phyloP scores from a whole-genome alignment of 768 basidiomycete genomes.

The Asterophora lycoperdoides region DNA sequence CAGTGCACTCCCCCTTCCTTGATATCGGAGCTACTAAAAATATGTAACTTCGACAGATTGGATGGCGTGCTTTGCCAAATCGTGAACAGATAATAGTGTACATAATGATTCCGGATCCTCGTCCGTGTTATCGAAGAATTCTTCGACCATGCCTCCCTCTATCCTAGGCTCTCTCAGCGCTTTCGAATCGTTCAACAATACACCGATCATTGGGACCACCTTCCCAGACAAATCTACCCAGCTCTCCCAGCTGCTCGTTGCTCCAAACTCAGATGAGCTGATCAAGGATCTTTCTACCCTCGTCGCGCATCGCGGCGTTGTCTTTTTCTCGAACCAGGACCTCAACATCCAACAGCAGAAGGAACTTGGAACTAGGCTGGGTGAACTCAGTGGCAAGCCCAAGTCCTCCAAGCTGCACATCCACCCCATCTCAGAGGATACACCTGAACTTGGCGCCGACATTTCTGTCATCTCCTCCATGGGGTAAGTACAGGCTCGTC shows the following conservation, averaged over 20 bases:
- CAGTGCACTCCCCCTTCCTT: too few species aligned
- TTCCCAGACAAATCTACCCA: constrained; percentile 43
- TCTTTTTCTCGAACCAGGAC: constrained; percentile 59
- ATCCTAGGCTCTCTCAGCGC: constrained; percentile 26
- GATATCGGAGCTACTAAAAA: too few species aligned
- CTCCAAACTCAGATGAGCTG: constrained; percentile 44
- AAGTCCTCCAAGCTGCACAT: constrained; percentile 44
- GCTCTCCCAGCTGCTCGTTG: constrained; percentile 40
- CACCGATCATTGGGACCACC: constrained; percentile 53
- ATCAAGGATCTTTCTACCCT: constrained; percentile 52
- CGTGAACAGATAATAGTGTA: too few species aligned
- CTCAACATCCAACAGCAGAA: constrained; percentile 48
- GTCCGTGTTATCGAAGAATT: too few species aligned
- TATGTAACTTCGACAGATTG: too few species aligned
- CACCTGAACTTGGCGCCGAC: constrained; percentile 47
- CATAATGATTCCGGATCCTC: too few species aligned
- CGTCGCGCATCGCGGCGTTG: constrained; percentile 54
- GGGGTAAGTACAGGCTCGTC: constrained; percentile 26
- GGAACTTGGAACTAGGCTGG: constrained; percentile 43
- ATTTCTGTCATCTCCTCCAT: constrained; percentile 48
- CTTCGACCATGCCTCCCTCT: too few species aligned
- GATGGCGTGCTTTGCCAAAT: too few species aligned
- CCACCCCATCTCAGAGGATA: constrained; percentile 51
- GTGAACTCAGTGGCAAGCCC: constrained; percentile 47
- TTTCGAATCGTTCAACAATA: constrained; percentile 36